Base-by-base conservation (phyloP, 2,329 filamentous ascomycete species). In the Eutypella sp. region DNA sequence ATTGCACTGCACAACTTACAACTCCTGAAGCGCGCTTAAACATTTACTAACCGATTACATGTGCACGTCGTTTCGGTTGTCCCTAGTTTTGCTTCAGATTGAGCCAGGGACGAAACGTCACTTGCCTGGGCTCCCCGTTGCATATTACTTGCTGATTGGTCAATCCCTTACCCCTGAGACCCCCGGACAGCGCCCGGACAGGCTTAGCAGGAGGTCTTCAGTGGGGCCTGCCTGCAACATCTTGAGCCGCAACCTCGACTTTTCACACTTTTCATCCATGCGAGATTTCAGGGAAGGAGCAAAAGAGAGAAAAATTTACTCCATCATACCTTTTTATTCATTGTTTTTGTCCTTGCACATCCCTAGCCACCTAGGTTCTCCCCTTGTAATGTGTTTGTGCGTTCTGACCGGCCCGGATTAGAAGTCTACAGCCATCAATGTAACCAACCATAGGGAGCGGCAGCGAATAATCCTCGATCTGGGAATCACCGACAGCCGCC, bases 51-150 rank as follows among this genome's bases (percentile, higher is more conserved):
- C n/a, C n/a, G n/a, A n/a, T n/a, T n/a, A n/a, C n/a, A n/a, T n/a
- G n/a, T n/a, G n/a, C 11, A 11, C 23, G 18, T 39, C 10, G 36
- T 20, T n/a, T 39, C 36, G 13, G 20, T 7, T 39, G 22, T 39
- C n/a, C n/a, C n/a, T 24, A 39, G 62, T 65, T 61, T 65, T 58
- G 63, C 65, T 55, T 69, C 66, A 68, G 64, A 67, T 59, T 45
- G 53, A 38, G 59, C 55, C 54, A 61, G 57, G 60, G 55, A 47
- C 67, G 67, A 71, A 69, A 71, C 68, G 50, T 52, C 52, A 48
- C 47, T 50, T 61, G 62, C 61, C 57, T 64, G 60, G 63, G 36
- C 58, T 56, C 59, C 47, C 57, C 19, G 45, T 45, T 41, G 20
- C 15, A 46, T 8, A 13, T 3, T 22, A 19, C 24, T n/a, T 41